Base-by-base conservation (phyloP, 768 basidiomycete species). In the Lentinus brumalis region DNA sequence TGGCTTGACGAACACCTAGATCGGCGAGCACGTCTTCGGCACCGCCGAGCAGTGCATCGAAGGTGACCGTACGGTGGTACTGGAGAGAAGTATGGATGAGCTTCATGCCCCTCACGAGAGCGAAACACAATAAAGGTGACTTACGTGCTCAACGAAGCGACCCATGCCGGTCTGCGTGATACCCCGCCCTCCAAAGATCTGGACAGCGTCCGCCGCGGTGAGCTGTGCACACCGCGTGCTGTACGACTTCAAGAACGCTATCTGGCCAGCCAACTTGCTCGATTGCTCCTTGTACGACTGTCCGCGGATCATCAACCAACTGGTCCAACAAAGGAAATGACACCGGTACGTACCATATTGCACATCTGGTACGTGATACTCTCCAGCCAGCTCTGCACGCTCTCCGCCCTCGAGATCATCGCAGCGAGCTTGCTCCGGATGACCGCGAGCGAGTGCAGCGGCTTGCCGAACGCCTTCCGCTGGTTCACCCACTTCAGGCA, bases 391-490 rank as follows among this genome's bases (percentile, higher is more conserved):
- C 79, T 81, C 67, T 95, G 94, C 16, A 84, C 81, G 46, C 87
- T 84, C 72, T 96, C 93, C 42, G 88, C 77, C 18, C 91, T 86
- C 45, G 91, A 83, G 60, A 97, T 94, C 92, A 98, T 98, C 15
- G 67, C 78, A 4, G 94, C 94, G 50, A 98, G 76, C 78, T 94
- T 96, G 56, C 85, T 77, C n/a, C 96, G 86, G 64, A 98, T 88
- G 61, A 97, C 91, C 0, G 95, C 86, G 67, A 92, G 91, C 7
- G 89, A 85, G 62, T 84, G 83, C 54, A 96, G 78, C 4, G 89
- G 92, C 73, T 90, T 94, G 51, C 94, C 95, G 67, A 96, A 96
- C n/a, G 92, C 94, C 67, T 92, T 88, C 47, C 96, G 86, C 73
- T 97, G 93, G 49, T 83, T 82, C 3, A 87, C 81, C 95, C 95